A percentile compares a stretch with the other conserved stretches of the same genome.
phyloP scores from a whole-genome alignment of 371 early-diverging fungal species.

The Mucor mucedo region DNA sequence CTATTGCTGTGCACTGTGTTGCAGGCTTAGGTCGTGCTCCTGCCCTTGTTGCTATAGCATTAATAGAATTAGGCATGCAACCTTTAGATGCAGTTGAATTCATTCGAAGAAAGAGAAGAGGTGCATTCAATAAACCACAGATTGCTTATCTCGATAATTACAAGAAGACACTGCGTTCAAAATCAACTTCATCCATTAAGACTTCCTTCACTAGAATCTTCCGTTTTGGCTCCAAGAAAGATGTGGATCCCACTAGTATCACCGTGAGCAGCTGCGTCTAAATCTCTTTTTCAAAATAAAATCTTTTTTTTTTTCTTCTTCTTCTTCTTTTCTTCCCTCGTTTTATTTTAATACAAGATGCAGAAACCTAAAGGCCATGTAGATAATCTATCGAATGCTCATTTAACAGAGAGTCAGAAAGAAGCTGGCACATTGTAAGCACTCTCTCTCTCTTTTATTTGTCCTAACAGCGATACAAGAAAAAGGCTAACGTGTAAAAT shows the following conservation, averaged over 20 bases:
- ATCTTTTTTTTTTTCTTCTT: not conserved
- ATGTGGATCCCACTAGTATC: constrained; percentile 9
- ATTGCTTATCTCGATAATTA: constrained; percentile 66
- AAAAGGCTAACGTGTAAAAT: not conserved
- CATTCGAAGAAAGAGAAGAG: constrained; percentile 77
- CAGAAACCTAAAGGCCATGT: constrained; percentile 13
- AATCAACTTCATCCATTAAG: constrained; percentile 24
- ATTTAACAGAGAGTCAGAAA: constrained; percentile 21
- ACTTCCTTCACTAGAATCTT: constrained; percentile 25
- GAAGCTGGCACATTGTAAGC: constrained; percentile 17
- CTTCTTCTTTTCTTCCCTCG: not conserved
- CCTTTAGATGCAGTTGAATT: constrained; percentile 80
- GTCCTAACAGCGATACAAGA: not conserved
- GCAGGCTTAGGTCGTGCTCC: constrained; percentile 84
- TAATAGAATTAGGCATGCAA: constrained; percentile 83
- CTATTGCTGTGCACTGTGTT: constrained; percentile 87
- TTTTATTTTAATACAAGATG: constrained; percentile 1
- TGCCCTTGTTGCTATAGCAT: constrained; percentile 76
- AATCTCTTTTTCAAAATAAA: not conserved
- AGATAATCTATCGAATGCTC: constrained; percentile 7
- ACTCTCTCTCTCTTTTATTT: not conserved
- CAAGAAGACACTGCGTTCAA: constrained; percentile 39
- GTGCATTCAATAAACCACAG: constrained; percentile 84
- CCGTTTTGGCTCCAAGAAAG: constrained; percentile 11
- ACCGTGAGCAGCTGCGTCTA: constrained; percentile 27